These are phyloP conservation scores for Lichtheimia corymbifera DNA, from an alignment of 371 early-diverging fungal genomes.

Conservation along the genomic window DNA sequence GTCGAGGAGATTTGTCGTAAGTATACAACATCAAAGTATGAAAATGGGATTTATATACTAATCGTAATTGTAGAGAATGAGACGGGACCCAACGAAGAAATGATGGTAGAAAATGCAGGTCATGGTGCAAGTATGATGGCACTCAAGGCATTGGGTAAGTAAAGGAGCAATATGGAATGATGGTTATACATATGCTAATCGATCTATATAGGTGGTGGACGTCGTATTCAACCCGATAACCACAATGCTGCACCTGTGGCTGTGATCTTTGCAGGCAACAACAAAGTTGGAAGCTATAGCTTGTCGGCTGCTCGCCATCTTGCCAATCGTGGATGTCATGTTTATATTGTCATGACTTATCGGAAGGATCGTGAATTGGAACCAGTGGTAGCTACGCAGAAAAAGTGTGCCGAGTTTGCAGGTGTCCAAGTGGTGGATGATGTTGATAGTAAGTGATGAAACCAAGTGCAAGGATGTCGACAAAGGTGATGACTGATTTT, in stretches of 20 bases:
- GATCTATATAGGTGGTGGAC: conserved; percentile 59
- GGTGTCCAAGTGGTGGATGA: conserved; percentile 31
- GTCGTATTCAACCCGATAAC: conserved; percentile 73
- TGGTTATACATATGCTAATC: background rate
- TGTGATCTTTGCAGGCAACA: conserved; percentile 77
- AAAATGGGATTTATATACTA: background rate
- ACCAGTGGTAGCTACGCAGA: conserved; percentile 20
- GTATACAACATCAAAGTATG: background rate
- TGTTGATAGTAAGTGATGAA: conserved; percentile 26
- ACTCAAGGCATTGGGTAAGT: conserved; percentile 51
- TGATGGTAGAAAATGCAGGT: conserved; percentile 83
- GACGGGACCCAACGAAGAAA: conserved; percentile 69
- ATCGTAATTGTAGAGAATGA: conserved; percentile 27
- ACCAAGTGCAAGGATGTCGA: background rate
- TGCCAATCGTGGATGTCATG: conserved; percentile 76
- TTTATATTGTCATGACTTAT: conserved; percentile 59
- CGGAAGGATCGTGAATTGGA: conserved; percentile 32
- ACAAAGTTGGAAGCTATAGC: conserved; percentile 73
- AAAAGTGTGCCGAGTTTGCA: conserved; percentile 30
- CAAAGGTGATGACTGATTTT: background rate
- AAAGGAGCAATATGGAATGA: background rate
- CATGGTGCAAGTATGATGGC: conserved; percentile 74
- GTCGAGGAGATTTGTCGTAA: conserved; percentile 58
- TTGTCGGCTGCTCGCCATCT: conserved; percentile 78
- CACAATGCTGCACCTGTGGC: conserved; percentile 75